Evolutionary conservation across 352 stramenopile genomes (phyloP).

Genomic region (Pythium rhizo-oryzae): DNA sequence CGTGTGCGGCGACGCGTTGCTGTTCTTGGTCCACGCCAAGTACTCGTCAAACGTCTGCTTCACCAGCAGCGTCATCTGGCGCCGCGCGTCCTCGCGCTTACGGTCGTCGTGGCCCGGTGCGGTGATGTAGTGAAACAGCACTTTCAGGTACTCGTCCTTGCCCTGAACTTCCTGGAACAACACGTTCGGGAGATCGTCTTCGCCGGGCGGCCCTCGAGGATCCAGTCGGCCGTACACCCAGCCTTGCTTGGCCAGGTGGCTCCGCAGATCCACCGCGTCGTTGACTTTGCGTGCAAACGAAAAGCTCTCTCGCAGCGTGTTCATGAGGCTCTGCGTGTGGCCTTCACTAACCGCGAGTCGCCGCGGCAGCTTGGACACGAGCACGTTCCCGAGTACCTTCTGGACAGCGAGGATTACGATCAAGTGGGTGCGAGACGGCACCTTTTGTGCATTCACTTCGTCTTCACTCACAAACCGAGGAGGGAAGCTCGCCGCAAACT

Average conservation of each 20-base stretch:
- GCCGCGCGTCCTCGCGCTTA: conserved; percentile 65
- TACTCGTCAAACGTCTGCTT: conserved; percentile 69
- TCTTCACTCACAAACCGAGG: conserved; percentile 61
- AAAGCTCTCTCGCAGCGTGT: conserved; percentile 71
- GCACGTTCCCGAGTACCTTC: conserved; percentile 65
- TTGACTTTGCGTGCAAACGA: conserved; percentile 77
- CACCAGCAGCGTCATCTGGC: conserved; percentile 67
- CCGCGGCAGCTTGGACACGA: conserved; percentile 45
- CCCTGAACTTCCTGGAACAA: conserved; percentile 75
- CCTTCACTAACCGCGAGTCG: conserved; percentile 60
- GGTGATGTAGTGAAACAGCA: conserved; percentile 56
- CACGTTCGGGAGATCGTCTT: conserved; percentile 63
- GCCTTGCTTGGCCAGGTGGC: conserved; percentile 42
- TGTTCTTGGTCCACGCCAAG: conserved; percentile 55
- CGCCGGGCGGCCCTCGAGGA: conserved; percentile 27
- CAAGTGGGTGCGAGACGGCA: conserved; percentile 71
- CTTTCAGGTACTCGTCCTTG: conserved; percentile 76
- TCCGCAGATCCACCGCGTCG: conserved; percentile 55
- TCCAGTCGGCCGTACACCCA: conserved; percentile 60
- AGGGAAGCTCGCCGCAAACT: conserved; percentile 54
- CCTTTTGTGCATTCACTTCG: conserved; percentile 53
- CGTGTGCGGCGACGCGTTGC: not conserved
- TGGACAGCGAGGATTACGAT: conserved; percentile 71
- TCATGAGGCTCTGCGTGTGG: conserved; percentile 50
- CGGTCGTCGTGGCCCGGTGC: conserved; percentile 30